Conservation (phyloP, 2,329 filamentous ascomycete genomes). For the Periconia macrospinosa region DNA sequence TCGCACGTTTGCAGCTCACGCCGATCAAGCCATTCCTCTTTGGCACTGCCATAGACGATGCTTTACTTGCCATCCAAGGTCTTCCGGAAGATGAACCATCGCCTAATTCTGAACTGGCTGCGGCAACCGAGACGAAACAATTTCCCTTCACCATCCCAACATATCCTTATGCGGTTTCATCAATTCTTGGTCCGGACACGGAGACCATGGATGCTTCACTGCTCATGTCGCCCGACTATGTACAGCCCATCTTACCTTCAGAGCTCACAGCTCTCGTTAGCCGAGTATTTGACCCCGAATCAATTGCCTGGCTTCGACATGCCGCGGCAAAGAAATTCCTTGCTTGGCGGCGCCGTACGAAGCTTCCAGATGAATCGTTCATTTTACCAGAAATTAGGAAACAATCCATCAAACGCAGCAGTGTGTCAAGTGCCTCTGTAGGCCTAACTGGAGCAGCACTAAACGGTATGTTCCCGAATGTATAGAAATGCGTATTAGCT, state of each 20-base stretch:
- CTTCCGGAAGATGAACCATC: conserved; percentile 22
- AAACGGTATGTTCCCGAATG: conserved; percentile 21
- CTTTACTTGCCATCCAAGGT: conserved; percentile 37
- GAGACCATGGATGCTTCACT: conserved; percentile 91
- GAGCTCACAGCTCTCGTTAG: conserved; percentile 73
- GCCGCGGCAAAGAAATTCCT: conserved; percentile 80
- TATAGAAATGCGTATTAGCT: background rate
- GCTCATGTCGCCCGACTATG: conserved; percentile 89
- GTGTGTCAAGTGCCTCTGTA: conserved; percentile 31
- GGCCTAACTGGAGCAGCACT: conserved; percentile 27
- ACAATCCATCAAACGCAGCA: conserved; percentile 20
- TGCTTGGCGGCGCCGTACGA: conserved; percentile 62
- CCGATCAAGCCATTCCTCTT: conserved; percentile 71
- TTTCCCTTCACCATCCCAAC: conserved; percentile 36
- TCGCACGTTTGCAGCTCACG: conserved; percentile 58
- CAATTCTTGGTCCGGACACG: conserved; percentile 67
- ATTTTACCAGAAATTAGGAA: conserved; percentile 26
- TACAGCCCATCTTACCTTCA: conserved; percentile 75
- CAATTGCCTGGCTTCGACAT: conserved; percentile 79
- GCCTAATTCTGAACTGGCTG: background rate
- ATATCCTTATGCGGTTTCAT: conserved; percentile 76
- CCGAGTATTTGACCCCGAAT: conserved; percentile 75
- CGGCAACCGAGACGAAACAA: conserved; percentile 19
- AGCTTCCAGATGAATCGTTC: conserved; percentile 29
- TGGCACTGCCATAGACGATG: conserved; percentile 45